Percentiles rank a stretch among this genome's conserved stretches.
Evolutionary conservation across 306 rosid species (phyloP).

Genomic region (Trifolium dubium): DNA sequence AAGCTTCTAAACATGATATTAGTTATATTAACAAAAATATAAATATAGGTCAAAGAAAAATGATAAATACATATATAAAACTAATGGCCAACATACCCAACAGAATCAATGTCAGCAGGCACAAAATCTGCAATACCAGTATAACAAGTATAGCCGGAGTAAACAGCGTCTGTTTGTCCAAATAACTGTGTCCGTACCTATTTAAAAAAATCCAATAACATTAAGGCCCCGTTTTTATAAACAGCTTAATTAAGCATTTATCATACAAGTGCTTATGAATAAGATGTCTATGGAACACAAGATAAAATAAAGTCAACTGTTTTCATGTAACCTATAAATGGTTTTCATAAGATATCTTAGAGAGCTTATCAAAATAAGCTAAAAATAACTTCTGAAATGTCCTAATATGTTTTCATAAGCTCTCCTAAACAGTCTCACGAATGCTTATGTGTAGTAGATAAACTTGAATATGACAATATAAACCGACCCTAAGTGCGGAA

Average conservation of each 20-base stretch:
- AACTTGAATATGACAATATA: neutral
- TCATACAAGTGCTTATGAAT: neutral
- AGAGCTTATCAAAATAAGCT: neutral
- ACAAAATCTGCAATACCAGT: slow-evolving; percentile 96
- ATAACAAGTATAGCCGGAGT: slow-evolving; percentile 95
- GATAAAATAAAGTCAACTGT: too few species aligned
- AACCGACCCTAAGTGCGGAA: neutral
- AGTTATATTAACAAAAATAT: neutral
- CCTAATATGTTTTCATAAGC: neutral
- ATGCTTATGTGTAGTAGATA: neutral
- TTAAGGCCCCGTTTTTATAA: neutral
- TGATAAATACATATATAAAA: slow-evolving; percentile 17
- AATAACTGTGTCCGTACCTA: slow-evolving; percentile 85
- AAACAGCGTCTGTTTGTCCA: slow-evolving; percentile 67
- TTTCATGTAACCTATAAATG: neutral
- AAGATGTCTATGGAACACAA: neutral
- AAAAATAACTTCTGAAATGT: neutral
- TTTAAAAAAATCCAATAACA: slow-evolving; percentile 32
- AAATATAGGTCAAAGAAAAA: slow-evolving; percentile 13
- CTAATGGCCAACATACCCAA: slow-evolving; percentile 66
- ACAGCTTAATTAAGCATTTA: neutral
- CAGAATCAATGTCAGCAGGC: slow-evolving; percentile 92
- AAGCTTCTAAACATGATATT: slow-evolving; percentile 42
- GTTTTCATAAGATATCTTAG: neutral
- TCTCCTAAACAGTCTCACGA: neutral